Conservation (phyloP, 2,329 filamentous ascomycete species). For the Penicillium fuscoglaucum region DNA sequence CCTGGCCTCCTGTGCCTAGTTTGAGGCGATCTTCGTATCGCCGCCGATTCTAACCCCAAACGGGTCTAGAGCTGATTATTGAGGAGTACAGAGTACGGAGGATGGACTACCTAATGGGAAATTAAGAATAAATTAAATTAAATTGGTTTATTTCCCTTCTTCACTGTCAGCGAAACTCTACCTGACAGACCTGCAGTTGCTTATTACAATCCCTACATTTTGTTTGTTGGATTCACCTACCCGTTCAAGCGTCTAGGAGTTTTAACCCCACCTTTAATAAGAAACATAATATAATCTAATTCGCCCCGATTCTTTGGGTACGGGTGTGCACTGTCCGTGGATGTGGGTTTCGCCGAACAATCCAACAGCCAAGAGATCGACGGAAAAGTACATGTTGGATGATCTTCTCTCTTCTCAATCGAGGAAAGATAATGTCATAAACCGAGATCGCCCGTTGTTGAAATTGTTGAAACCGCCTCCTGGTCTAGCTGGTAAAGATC, state of each 20-base stretch:
- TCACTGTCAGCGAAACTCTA: not conserved
- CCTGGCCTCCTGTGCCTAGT: not conserved
- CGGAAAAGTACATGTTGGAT: not conserved
- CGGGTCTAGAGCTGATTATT: not conserved
- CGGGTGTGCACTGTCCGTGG: slow-evolving; percentile 21
- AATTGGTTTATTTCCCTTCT: not conserved
- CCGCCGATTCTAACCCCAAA: not conserved
- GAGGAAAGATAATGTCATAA: not conserved
- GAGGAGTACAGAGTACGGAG: not conserved
- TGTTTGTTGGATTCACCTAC: not conserved
- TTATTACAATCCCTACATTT: not conserved
- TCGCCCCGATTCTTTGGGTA: slow-evolving; percentile 23
- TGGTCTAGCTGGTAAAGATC: not conserved
- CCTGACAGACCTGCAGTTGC: not conserved
- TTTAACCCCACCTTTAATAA: not conserved
- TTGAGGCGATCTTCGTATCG: not conserved
- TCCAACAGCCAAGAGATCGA: slow-evolving; percentile 15
- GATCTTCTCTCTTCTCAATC: not conserved
- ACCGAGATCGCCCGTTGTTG: not conserved
- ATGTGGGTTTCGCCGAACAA: slow-evolving; percentile 18
- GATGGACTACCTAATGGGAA: not conserved
- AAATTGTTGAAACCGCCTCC: not conserved
- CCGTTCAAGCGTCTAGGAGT: not conserved
- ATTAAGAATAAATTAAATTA: not conserved
- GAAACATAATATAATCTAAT: not conserved